These are phyloP conservation scores for Pyrenopolyporus hunteri DNA, from an alignment of 495 filamentous ascomycete genomes.

Conservation along the genomic window DNA sequence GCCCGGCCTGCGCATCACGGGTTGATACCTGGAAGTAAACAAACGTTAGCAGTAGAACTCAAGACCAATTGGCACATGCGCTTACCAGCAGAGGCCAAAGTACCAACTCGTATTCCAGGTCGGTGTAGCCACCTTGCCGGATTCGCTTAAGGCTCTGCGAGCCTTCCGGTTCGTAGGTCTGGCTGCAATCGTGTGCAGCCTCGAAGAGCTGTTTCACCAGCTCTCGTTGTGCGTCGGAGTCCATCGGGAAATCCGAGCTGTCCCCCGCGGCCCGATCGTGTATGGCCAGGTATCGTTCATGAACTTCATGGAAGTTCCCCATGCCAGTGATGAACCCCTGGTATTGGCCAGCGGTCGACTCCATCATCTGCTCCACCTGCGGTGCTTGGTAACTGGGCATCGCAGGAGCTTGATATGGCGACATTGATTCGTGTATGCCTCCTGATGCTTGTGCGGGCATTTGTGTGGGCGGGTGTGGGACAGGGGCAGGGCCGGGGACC, in stretches of 20 bases:
- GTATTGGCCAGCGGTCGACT: background rate
- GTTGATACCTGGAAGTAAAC: conserved; percentile 10
- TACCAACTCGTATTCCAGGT: conserved; percentile 6
- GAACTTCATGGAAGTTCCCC: background rate
- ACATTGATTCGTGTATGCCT: background rate
- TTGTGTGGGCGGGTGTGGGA: too few species aligned
- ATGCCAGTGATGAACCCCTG: background rate
- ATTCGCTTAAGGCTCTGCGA: background rate
- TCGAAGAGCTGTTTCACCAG: conserved; percentile 4
- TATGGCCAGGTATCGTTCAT: background rate
- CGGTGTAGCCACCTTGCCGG: background rate
- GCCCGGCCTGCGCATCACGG: background rate
- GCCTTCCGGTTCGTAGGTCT: background rate
- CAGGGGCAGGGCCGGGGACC: too few species aligned
- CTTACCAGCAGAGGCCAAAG: conserved; percentile 17
- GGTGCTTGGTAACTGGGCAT: background rate
- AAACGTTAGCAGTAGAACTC: background rate
- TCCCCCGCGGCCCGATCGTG: background rate
- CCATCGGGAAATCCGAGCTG: background rate
- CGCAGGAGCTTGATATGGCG: background rate
- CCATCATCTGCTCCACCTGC: conserved; percentile 2
- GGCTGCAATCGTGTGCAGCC: background rate
- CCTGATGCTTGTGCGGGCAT: background rate
- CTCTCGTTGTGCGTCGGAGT: background rate
- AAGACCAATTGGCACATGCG: background rate